Evolutionary conservation across 495 filamentous ascomycete species (phyloP).

Genomic region (Ramalina peruviana): DNA sequence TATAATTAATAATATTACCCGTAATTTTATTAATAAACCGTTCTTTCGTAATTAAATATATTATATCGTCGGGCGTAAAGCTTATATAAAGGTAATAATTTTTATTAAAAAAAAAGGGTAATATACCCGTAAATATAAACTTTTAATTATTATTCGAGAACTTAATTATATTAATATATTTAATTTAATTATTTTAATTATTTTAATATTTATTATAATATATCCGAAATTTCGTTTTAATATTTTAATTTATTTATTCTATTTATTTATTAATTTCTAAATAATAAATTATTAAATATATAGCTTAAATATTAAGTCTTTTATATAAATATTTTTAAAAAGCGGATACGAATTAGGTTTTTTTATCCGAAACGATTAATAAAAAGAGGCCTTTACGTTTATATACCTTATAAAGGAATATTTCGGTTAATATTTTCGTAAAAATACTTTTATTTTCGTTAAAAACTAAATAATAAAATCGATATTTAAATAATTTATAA

Average conservation of each 20-base stretch:
- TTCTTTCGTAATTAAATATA: not conserved
- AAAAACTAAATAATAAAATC: not conserved
- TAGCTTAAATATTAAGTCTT: constrained; percentile 1
- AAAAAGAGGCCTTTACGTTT: not conserved
- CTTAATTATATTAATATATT: constrained; percentile 11
- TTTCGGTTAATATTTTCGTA: not conserved
- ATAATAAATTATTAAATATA: constrained; percentile 18
- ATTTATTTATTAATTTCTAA: constrained; percentile 18
- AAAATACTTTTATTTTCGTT: not conserved
- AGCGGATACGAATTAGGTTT: too few species aligned
- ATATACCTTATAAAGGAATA: constrained; percentile 9
- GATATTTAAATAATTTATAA: not conserved
- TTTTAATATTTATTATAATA: constrained; percentile 18
- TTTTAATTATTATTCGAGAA: constrained; percentile 5
- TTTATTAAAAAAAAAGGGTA: constrained; percentile 11
- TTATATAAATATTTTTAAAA: too few species aligned
- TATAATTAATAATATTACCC: not conserved
- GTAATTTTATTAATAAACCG: not conserved
- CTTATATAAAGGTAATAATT: constrained; percentile 12
- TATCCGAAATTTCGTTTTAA: constrained; percentile 16
- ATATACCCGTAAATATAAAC: not conserved
- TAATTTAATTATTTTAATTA: constrained; percentile 10
- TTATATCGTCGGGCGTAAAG: not conserved
- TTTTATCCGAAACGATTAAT: not conserved
- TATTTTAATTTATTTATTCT: constrained; percentile 11